Evolutionary conservation across 768 basidiomycete species (phyloP), one percentile per base, ranked within the genome.

Genomic region (Lactifluus subvellereus): DNA sequence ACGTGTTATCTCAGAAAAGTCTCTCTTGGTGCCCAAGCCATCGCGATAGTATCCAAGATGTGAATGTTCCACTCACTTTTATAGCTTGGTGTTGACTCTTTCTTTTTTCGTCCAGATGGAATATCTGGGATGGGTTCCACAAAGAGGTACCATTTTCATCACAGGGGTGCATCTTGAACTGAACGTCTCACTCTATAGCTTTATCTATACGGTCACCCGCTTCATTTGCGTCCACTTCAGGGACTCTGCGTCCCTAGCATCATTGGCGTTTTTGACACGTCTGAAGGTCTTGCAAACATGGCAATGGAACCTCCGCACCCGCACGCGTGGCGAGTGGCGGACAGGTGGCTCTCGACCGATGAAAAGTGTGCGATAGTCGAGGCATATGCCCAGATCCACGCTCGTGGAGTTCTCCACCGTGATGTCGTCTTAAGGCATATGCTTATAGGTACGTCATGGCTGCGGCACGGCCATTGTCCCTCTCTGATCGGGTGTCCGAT

Each of bases 311-410:
- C 79, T 13, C 86, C 86, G 1, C 83, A 86, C 65, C 74, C 72
- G 13, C 76, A 76, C 6, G 82, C 84, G 69, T 86, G 86, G 84
- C 77, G 83, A 60, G 79, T 84, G 60, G 82, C 86, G 6, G 81
- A 79, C 6, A 71, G 78, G 6, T 77, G 75, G 42, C 85, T 87
- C 82, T 82, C 84, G 2, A 68, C 69, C 13, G 67, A 75, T 13
- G 72, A 85, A 59, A 87, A 87, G 71, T 72, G 78, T 61, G 75
- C 74, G 33, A 79, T 82, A 60, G 71, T 87, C 18, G 74, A 76
- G 5, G 81, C 84, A 10, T 82, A 81, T 66, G 70, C 76, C 50
- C 75, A 77, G 63, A 72, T 81, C 62, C 74, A 77, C 69, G 59
- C 70, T 54, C 30, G 59, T 48, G 72, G 78, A 65, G 68, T 77